A percentile compares a stretch with the other conserved stretches of the same genome.
These are phyloP conservation scores for Vigna nakashimae DNA, from an alignment of 306 rosid genomes.

Conservation along the genomic window DNA sequence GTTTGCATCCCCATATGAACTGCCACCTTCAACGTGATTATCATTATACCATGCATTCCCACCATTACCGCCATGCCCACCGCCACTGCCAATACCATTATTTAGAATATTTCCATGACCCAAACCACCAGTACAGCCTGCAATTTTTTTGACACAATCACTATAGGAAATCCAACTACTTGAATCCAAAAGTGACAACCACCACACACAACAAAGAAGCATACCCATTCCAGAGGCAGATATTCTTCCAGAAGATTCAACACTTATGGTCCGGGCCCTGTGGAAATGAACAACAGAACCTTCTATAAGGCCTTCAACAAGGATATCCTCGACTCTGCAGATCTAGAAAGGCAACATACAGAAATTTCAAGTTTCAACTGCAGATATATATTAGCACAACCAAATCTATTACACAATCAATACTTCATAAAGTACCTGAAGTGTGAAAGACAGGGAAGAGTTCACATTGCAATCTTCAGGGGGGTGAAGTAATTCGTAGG, in stretches of 20 bases:
- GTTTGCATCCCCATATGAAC: slow-evolving; percentile 74
- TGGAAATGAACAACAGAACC: slow-evolving; percentile 98
- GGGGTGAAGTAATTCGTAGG: slow-evolving; percentile 81
- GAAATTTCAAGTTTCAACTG: slow-evolving; percentile 47
- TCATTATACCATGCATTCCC: slow-evolving; percentile 69
- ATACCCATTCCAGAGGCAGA: slow-evolving; percentile 97
- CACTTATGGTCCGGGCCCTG: slow-evolving; percentile 87
- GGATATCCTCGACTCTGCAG: slow-evolving; percentile 94
- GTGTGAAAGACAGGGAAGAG: slow-evolving; percentile 90
- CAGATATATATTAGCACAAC: slow-evolving; percentile 29
- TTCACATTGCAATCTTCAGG: slow-evolving; percentile 99
- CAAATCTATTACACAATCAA: slow-evolving; percentile 19
- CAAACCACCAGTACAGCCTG: slow-evolving; percentile 94
- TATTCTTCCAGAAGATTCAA: slow-evolving; percentile 79
- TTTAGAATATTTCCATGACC: slow-evolving; percentile 70
- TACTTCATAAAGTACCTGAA: slow-evolving; percentile 70
- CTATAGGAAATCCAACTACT: slow-evolving; percentile 25
- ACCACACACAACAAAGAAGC: slow-evolving; percentile 25
- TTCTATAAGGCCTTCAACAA: slow-evolving; percentile 86
- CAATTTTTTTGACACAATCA: slow-evolving; percentile 19
- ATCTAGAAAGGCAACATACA: slow-evolving; percentile 61
- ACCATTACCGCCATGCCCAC: slow-evolving; percentile 97
- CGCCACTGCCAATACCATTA: slow-evolving; percentile 89
- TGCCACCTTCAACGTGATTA: slow-evolving; percentile 75
- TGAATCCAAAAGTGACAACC: slow-evolving; percentile 30